These are phyloP conservation scores for Hypoxylon intermedium DNA, from an alignment of 495 filamentous ascomycete genomes.

Conservation along the genomic window DNA sequence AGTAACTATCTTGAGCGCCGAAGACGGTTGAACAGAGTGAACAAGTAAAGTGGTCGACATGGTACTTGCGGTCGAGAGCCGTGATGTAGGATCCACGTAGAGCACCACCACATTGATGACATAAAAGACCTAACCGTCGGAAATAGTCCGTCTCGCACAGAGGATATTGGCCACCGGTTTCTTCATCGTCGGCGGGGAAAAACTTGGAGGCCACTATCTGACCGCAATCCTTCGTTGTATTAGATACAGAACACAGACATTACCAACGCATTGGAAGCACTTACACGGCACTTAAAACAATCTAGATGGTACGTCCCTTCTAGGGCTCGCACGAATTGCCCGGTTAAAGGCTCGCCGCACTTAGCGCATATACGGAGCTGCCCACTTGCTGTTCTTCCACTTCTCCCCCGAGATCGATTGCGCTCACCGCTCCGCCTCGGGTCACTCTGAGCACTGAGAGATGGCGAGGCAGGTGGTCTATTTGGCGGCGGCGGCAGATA, in stretches of 20 bases:
- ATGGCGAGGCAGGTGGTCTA: conserved; percentile 48
- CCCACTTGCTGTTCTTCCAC: conserved; percentile 57
- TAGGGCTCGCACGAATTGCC: conserved; percentile 93
- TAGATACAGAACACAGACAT: conserved; percentile 19
- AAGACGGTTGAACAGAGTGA: conserved; percentile 97
- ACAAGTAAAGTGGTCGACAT: conserved; percentile 99
- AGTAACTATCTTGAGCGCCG: conserved; percentile 97
- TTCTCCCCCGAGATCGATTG: conserved; percentile 54
- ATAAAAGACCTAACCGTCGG: conserved; percentile 86
- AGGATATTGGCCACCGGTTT: conserved; percentile 85
- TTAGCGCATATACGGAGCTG: conserved; percentile 80
- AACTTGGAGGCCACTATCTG: conserved; percentile 98
- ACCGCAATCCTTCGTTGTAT: conserved; percentile 78
- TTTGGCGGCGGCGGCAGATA: conserved; percentile 44
- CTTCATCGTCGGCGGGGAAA: conserved; percentile 92
- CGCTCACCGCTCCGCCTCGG: conserved; percentile 55
- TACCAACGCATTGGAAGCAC: conserved; percentile 41
- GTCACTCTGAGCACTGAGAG: conserved; percentile 47
- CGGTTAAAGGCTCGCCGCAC: conserved; percentile 82
- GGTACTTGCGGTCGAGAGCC: conserved; percentile 95
- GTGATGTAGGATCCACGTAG: conserved; percentile 98
- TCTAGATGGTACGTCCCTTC: conserved; percentile 95
- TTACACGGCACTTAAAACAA: conserved; percentile 95
- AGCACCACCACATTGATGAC: conserved; percentile 89
- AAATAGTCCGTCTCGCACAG: conserved; percentile 99